Evolutionary conservation across 805 yeast genomes (phyloP), one percentile per base, ranked within the genome.

Genomic region (Candida vartiovaarae): DNA sequence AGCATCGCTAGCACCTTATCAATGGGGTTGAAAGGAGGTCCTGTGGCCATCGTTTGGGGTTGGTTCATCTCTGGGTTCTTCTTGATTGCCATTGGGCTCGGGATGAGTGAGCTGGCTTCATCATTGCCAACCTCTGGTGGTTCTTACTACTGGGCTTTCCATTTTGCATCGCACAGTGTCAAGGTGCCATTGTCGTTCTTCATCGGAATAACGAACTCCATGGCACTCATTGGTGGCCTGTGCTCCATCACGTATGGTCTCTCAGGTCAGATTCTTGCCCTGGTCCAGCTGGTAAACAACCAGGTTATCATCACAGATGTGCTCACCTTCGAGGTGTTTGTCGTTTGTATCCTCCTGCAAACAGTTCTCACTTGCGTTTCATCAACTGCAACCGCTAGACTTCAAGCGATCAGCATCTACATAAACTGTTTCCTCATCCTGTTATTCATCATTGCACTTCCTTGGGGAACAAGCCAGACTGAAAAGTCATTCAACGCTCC

Each of bases 61-160:
- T 82, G 88, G 88, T 61, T 78, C 33, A 54, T 76, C 8, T 72
- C 82, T 35, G 72, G 79, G 9, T 44, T 67, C 6, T 74, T 79
- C 56, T 76, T 80, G 40, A 55, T 79, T 44, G 55, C 65, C 6
- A 70, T 78, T n/a, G 85, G 84, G 20, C 49, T 70, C 20, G 67
- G 79, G 6, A 71, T 82, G 75, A 67, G 82, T 11, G 81, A 79
- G 51, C 57, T 80, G 44, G 81, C 80, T 4, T 71, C 80, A 26
- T 70, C 84, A 2, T 71, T 78, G 52, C 87, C 89, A 30, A 82
- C 86, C 3, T 72, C 80, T n/a, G 87, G 87, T 40, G 87, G 87
- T 15, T 66, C 80, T 15, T 82, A 78, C 52, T 75, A 73, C 60
- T 76, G 81, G 75, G 74, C 82, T 6, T 75, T 67, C 59, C 70